Evolutionary conservation across 2,329 filamentous ascomycete species (phyloP), one percentile per base, ranked within the genome.

Genomic region (Claviceps sorghi): DNA sequence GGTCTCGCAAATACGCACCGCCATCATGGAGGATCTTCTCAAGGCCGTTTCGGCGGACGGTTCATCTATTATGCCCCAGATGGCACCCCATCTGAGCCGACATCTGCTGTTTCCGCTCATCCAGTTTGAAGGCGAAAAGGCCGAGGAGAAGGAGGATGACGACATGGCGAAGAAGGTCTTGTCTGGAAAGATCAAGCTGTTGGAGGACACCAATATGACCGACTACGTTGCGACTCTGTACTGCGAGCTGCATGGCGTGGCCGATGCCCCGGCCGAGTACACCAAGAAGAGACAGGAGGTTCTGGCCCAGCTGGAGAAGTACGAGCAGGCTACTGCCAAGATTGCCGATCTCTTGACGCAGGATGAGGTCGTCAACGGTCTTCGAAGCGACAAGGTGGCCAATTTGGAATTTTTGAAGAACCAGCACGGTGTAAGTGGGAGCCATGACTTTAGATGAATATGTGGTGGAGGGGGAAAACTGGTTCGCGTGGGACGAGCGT

Each of bases 321-420:
- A 85, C 67, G 85, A 91, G 72, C 82, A 93, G 65, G 86, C 90
- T 67, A 95, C 87, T 58, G 82, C 80, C 71, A 91, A 90, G 76
- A 90, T 98, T 62, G 84, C 84, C 58, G 86, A 88, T 64, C 77
- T 98, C 55, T 73, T 98, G 63, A 85, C 84, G 56, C 83, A 93
- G 65, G 87, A 95, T 65, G 87, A 88, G 59, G 93, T 98, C 45
- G 85, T 97, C 59, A 85, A 83, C 60, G 90, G 91, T 66, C 77
- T 98, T 65, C 79, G 93, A 62, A 93, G 86, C 68, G 93, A 98
- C 78, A 98, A 98, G 79, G 88, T 90, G 66, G 90, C 91, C 72
- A 98, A 98, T 77, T 84, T 98, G 83, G 88, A 91, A 69, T 98
- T 91, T 69, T 74, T 98, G 59, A 95, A 97, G 78, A 93, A 95